Conservation (phyloP, 2,329 filamentous ascomycete species). For the Ophiocordyceps camponoti-rufipedis region DNA sequence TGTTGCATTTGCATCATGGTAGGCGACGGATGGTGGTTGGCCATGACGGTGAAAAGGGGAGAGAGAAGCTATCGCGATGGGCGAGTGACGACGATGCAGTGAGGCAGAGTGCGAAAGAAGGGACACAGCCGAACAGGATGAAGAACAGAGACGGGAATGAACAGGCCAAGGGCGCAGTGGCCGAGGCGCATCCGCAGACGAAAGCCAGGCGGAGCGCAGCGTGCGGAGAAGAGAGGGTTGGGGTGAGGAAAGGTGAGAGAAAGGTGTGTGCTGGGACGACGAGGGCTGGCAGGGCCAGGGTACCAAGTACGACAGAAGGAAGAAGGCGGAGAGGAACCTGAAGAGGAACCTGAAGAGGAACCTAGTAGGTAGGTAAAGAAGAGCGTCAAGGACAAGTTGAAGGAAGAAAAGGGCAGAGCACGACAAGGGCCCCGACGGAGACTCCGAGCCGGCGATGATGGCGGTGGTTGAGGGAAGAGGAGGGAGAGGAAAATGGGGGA, state of each 20-base stretch:
- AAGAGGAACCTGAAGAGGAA: too few relatives aligned
- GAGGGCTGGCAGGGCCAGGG: too few relatives aligned
- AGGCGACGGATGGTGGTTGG: constrained; percentile 65
- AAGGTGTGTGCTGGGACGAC: not conserved
- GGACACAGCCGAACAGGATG: not conserved
- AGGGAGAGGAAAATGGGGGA: constrained; percentile 15
- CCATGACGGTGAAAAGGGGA: constrained; percentile 30
- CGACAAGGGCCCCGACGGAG: not conserved
- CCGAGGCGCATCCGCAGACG: not conserved
- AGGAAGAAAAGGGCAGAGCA: not conserved
- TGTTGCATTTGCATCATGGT: constrained; percentile 53
- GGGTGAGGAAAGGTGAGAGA: not conserved
- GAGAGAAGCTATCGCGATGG: constrained; percentile 3
- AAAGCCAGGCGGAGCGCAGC: not conserved
- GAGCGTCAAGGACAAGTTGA: too few relatives aligned
- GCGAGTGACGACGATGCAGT: not conserved
- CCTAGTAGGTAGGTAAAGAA: too few relatives aligned
- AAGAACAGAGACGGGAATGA: not conserved
- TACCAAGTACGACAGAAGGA: too few relatives aligned
- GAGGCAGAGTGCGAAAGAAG: not conserved
- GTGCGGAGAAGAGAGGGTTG: not conserved
- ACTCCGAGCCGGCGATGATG: constrained; percentile 13
- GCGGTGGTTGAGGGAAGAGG: constrained; percentile 8
- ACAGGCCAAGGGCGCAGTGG: not conserved
- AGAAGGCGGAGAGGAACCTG: too few relatives aligned